Evolutionary conservation across 2,329 filamentous ascomycete genomes (phyloP).

Genomic region (Alternaria ethzedia): DNA sequence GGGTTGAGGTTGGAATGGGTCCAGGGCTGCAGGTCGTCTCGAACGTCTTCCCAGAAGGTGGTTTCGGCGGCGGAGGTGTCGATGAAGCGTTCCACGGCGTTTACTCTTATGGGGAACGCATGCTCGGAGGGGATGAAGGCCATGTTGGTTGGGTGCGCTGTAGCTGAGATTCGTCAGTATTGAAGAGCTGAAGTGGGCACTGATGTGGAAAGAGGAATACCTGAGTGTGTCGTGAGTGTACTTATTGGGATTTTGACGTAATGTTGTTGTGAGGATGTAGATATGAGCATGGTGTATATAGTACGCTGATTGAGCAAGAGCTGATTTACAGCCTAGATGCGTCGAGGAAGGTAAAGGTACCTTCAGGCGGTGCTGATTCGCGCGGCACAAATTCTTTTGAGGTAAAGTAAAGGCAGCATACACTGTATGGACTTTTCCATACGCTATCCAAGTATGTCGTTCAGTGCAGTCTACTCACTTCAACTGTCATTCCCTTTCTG

Average conservation of each 20-base stretch:
- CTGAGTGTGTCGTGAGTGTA: background rate
- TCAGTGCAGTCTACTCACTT: background rate
- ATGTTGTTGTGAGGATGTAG: background rate
- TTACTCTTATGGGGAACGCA: background rate
- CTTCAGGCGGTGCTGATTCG: background rate
- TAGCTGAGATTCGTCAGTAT: background rate
- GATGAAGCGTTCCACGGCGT: background rate
- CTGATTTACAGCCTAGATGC: background rate
- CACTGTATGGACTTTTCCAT: background rate
- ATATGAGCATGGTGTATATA: background rate
- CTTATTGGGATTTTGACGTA: background rate
- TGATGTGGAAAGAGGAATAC: background rate
- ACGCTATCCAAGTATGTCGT: background rate
- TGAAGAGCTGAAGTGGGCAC: background rate
- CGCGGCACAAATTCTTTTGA: background rate
- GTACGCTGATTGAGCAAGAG: background rate
- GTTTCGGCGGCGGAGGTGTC: background rate
- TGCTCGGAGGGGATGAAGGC: background rate
- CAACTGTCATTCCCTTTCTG: background rate
- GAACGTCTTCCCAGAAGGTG: background rate
- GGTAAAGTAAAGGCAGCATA: background rate
- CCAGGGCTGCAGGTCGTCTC: background rate
- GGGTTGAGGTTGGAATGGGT: background rate
- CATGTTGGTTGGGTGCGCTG: background rate
- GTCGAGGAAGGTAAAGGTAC: background rate